Evolutionary conservation across 352 stramenopile species (phyloP).

Genomic region (Elongisporangium prolatum): DNA sequence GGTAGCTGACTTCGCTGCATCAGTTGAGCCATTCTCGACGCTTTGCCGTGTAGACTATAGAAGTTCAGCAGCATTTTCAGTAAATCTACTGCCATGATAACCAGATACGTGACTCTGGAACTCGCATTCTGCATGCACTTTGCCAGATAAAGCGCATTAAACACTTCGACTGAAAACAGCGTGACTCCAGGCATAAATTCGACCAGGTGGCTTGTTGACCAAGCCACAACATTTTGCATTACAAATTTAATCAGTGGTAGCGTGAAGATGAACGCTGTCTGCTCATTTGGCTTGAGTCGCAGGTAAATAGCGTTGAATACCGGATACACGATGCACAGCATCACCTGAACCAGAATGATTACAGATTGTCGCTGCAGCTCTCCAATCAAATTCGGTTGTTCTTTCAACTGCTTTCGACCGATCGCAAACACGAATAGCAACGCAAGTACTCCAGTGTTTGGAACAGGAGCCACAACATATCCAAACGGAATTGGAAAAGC

Average conservation of each 20-base stretch:
- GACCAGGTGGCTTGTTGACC: constrained; percentile 8
- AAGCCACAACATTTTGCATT: constrained; percentile 17
- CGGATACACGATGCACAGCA: background rate
- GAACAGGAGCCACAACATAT: background rate
- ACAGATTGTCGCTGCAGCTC: background rate
- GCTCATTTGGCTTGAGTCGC: background rate
- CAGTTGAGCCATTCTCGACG: background rate
- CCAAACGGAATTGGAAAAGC: background rate
- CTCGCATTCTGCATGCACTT: constrained; percentile 17
- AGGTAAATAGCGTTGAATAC: background rate
- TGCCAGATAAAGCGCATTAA: constrained; percentile 24
- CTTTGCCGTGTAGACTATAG: background rate
- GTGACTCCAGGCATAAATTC: constrained; percentile 20
- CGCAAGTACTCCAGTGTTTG: background rate
- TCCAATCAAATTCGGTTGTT: background rate
- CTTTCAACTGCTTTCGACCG: background rate
- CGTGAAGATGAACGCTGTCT: constrained; percentile 9
- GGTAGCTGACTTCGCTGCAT: background rate
- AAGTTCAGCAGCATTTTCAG: background rate
- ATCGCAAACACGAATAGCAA: background rate
- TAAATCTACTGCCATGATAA: constrained; percentile 13
- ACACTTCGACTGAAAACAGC: constrained; percentile 25
- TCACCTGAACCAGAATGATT: background rate
- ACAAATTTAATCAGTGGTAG: constrained; percentile 20
- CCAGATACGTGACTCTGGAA: constrained; percentile 5